Base-by-base conservation (phyloP, 768 basidiomycete species). In the Hygrocybe coccinea region DNA sequence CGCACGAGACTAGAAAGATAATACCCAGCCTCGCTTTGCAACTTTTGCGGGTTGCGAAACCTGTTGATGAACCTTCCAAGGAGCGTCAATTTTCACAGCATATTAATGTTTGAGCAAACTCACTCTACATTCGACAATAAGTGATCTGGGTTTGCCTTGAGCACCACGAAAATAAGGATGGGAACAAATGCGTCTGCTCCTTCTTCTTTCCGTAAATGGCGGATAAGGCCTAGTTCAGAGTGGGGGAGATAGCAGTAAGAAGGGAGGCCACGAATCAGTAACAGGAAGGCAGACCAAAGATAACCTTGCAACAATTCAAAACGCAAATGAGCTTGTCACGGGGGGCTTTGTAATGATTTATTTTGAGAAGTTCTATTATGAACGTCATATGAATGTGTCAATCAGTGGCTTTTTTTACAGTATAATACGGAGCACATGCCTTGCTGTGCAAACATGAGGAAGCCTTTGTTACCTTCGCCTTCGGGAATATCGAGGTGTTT, bases 301-400 rank as follows among this genome's bases (percentile, higher is more conserved):
- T 98, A 69, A 99, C 93, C 75, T 99, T 99, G 83, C 95, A 99
- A 69, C 85, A 90, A 66, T 99, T 99, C 49, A 98, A 73, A 37
- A 98, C 89, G 70, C 97, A 98, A 54, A 99, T 98, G 50, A 98
- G 76, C 73, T 99, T 99, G 71, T 99, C 97, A 41, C 97, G 80
- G 7, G 97, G 97, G 9, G 97, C 97, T 69, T 98, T 98, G 76
- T 98, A 99, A 67, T 97, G 94, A 64, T 97, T 98, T 59, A 99
- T 87, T 78, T 97, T 98, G 62, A 93, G 70, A 41, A 99, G 76
- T 70, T 99, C 97, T 92, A 22, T 4, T 5, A 17, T 33, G 65
- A 36, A 33, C 34, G 25, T 11, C 37, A 35, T 14, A 38, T 46
- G 36, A 21, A 47, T 60, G 52, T 33, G 41, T 36, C 17, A 10